Conservation (phyloP, 352 stramenopile species). For the Phytophthora meadii region DNA sequence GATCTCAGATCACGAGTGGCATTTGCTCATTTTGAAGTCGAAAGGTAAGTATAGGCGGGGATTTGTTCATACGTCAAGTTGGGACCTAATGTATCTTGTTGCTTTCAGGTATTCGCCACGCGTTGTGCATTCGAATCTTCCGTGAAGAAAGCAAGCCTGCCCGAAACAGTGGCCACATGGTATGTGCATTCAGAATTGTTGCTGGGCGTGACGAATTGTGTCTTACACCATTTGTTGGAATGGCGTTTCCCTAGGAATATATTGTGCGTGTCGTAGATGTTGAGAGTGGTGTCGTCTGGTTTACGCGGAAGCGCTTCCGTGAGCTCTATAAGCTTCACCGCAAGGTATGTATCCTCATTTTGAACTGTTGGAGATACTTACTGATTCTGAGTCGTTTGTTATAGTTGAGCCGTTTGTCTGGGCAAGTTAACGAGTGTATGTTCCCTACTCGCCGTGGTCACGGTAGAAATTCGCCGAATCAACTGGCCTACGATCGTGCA, state of each 20-base stretch:
- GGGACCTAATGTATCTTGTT: background rate
- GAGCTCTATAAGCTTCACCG: constrained; percentile 86
- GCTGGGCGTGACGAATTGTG: background rate
- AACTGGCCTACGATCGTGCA: constrained; percentile 71
- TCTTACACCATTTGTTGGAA: constrained; percentile 5
- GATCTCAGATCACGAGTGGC: constrained; percentile 90
- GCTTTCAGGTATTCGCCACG: constrained; percentile 73
- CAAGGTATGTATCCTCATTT: constrained; percentile 52
- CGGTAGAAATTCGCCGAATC: constrained; percentile 59
- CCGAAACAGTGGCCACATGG: constrained; percentile 72
- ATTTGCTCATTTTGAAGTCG: constrained; percentile 80
- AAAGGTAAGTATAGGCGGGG: constrained; percentile 52
- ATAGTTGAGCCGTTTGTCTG: constrained; percentile 76
- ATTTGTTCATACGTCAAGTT: too few relatives aligned
- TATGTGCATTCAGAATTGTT: constrained; percentile 27
- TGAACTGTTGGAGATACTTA: background rate
- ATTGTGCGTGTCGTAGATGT: constrained; percentile 87
- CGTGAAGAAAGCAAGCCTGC: constrained; percentile 63
- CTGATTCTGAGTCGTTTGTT: constrained; percentile 1
- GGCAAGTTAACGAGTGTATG: constrained; percentile 65
- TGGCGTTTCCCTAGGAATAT: constrained; percentile 64
- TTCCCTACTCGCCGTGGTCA: constrained; percentile 75
- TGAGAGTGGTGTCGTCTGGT: constrained; percentile 87
- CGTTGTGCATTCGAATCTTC: constrained; percentile 80
- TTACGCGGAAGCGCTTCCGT: constrained; percentile 82